Base-by-base conservation (phyloP, 495 filamentous ascomycete species). In the Physcia stellaris region DNA sequence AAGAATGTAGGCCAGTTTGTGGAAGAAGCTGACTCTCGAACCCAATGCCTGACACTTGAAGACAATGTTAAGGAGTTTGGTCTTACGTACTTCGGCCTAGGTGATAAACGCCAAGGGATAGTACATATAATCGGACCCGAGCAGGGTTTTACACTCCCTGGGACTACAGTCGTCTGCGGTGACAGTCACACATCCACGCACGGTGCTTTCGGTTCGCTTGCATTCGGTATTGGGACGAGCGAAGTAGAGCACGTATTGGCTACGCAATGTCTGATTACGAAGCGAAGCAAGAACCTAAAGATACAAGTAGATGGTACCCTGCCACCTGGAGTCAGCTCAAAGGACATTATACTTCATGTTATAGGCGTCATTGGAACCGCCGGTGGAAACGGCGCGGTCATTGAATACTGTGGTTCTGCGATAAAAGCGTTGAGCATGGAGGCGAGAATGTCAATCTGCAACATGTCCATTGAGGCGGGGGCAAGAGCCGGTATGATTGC, bases 41-140 rank as follows among this genome's bases (percentile, higher is more conserved):
- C 78, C 34, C 90, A 98, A 71, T 94, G 86, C 62, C 71, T 85
- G 45, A 98, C 90, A 27, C 76, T 98, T 22, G 90, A 98, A 58
- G 77, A 95, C 43, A 98, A 98, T 53, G 90, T 98, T 42, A 92
- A 93, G 62, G 81, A 85, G 39, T 95, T 95, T 48, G 86, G 82
- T 47, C 71, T 98, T 53, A 95, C 90, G 54, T 98, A 95, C 63
- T 98, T 98, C 50, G 90, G 90, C 36, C 77, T 98, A 43, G 86
- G 77, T 28, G 90, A 96, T 61, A 93, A 93, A 67, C 74, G 90
- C 22, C 90, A 98, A 65, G 90, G 90, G 48, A 98, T 98, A 54
- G 90, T 98, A 29, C 90, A 98, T 60, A 81, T 98, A 53, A 94
- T 98, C 49, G 90, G 90, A n/a, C 90, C 90, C 28, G 90, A 98